Percentiles rank a stretch among this genome's conserved stretches.
Evolutionary conservation across 73 alveolate genomes (phyloP).

Genomic region (Breviolum minutum): DNA sequence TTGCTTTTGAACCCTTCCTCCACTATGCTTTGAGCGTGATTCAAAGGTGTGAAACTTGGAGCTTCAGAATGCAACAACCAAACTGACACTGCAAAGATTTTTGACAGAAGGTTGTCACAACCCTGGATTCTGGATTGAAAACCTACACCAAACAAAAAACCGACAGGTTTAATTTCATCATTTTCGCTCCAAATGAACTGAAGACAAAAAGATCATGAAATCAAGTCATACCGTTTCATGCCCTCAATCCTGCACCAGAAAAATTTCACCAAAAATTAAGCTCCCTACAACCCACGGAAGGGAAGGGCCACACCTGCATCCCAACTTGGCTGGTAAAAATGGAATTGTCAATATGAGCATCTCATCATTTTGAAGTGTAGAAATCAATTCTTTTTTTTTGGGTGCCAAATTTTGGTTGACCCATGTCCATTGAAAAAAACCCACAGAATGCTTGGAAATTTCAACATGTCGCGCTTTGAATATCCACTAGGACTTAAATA

Average conservation of each 20-base stretch:
- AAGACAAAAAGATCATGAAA: too few relatives aligned
- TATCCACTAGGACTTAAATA: too few relatives aligned
- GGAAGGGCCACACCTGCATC: constrained; percentile 47
- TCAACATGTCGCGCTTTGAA: too few relatives aligned
- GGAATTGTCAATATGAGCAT: not conserved
- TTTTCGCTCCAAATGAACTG: too few relatives aligned
- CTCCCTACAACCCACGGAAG: constrained; percentile 35
- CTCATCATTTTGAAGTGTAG: not conserved
- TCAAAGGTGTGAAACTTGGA: not conserved
- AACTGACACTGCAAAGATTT: too few relatives aligned
- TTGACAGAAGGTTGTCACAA: not conserved
- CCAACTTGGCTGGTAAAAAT: not conserved
- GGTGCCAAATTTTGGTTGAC: too few relatives aligned
- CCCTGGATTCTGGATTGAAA: not conserved
- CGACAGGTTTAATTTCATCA: too few relatives aligned
- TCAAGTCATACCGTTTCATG: not conserved
- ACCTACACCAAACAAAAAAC: too few relatives aligned
- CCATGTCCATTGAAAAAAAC: too few relatives aligned
- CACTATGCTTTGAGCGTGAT: not conserved
- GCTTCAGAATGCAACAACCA: too few relatives aligned
- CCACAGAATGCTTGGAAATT: too few relatives aligned
- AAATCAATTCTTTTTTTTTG: too few relatives aligned
- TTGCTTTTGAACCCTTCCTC: not conserved
- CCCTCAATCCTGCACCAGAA: not conserved
- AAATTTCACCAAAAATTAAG: not conserved